These are phyloP conservation scores for Yarrowia galli DNA, from an alignment of 1,139 yeast genomes.

Conservation along the genomic window DNA sequence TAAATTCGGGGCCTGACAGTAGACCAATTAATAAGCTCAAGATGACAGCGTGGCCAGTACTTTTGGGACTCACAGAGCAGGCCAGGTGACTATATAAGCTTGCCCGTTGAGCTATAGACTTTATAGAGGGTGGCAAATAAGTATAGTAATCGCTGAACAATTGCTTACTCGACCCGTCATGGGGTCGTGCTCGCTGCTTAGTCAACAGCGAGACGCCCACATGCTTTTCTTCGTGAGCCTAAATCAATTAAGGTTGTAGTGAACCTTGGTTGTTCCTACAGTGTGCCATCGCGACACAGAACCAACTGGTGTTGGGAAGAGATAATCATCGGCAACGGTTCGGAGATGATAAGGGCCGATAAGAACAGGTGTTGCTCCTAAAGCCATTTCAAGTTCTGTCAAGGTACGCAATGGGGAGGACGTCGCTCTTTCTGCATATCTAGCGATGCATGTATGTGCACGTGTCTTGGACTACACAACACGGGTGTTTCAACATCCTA, in stretches of 20 bases:
- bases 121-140: not conserved
- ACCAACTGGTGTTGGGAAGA: not conserved
- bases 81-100: not conserved
- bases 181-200: slow-evolving; percentile 3
- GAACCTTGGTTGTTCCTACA: slow-evolving; percentile 16
- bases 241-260: not conserved
- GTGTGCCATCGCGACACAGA: slow-evolving; percentile 2
- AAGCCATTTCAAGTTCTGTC: not conserved
- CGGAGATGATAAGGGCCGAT: slow-evolving; percentile 13
- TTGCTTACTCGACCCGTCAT: not conserved
- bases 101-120: no score
- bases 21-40: slow-evolving; percentile 34
- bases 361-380: not conserved
- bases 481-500: slow-evolving; percentile 1
- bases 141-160: not conserved
- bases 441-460: slow-evolving; percentile 13
- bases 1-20: slow-evolving; percentile 26
- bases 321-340: not conserved
- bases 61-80: not conserved
- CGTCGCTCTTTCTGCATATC: not conserved
- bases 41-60: slow-evolving; percentile 36
- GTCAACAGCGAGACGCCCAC: slow-evolving; percentile 10
- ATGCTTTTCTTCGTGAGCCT: slow-evolving; percentile 9
- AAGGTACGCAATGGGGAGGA: not conserved
- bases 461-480: slow-evolving; percentile 9